Evolutionary conservation across 306 rosid genomes (phyloP).

Genomic region (Fragaria ananassa): DNA sequence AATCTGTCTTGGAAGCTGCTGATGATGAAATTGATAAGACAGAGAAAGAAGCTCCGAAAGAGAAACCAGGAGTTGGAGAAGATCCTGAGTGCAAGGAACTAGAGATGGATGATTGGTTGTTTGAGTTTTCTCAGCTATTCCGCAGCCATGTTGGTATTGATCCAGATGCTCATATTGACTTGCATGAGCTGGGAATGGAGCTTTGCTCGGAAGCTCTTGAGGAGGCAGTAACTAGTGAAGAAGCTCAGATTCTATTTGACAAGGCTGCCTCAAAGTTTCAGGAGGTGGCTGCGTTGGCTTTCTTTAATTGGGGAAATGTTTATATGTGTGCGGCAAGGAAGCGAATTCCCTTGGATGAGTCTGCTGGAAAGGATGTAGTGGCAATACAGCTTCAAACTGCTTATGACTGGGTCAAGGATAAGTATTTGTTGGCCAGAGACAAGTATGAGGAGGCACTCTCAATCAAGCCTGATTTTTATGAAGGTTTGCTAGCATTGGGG

Average conservation of each 20-base stretch:
- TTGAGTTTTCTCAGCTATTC: conserved; percentile 96
- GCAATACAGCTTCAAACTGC: conserved; percentile 82
- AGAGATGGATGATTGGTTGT: conserved; percentile 99
- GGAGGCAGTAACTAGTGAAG: conserved; percentile 93
- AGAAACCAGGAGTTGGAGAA: conserved; percentile 53
- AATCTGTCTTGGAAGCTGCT: conserved; percentile 55
- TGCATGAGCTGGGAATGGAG: conserved; percentile 99
- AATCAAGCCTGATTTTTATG: conserved; percentile 92
- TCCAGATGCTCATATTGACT: conserved; percentile 89
- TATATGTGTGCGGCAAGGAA: conserved; percentile 97
- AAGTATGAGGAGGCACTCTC: conserved; percentile 85
- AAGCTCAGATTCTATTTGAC: conserved; percentile 84
- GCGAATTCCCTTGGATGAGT: conserved; percentile 85
- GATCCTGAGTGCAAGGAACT: conserved; percentile 81
- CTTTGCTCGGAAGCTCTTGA: conserved; percentile 98
- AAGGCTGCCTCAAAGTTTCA: conserved; percentile 95
- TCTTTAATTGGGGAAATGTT: conserved; percentile 97
- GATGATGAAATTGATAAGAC: conserved; percentile 49
- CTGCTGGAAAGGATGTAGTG: conserved; percentile 70
- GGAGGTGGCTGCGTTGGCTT: conserved; percentile 97
- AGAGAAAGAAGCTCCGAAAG: conserved; percentile 59
- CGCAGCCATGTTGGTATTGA: conserved; percentile 95
- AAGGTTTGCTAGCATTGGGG: conserved; percentile 87
- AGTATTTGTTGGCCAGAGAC: conserved; percentile 78
- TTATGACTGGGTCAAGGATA: conserved; percentile 94